Base-by-base conservation (phyloP, 228 moss, liverwort and hornwort genomes). In the Sphagnum magellanicum region DNA sequence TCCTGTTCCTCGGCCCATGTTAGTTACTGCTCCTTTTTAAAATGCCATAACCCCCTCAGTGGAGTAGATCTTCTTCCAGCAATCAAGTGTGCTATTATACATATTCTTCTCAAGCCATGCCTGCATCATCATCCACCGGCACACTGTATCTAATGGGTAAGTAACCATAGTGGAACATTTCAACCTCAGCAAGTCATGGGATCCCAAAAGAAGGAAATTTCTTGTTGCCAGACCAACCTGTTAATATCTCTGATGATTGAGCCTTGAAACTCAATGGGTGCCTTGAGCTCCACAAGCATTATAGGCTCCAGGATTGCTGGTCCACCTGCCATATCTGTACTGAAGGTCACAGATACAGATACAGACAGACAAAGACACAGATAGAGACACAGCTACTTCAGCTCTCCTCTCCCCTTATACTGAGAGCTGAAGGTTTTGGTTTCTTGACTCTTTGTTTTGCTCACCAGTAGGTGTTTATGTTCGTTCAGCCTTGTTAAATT, bases 61-160 rank as follows among this genome's bases (percentile, higher is more conserved):
- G 15, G 78, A 83, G 60, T 87, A 97, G 8, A 97, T 82, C 73
- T 86, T 90, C 77, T 74, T 85, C 97, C 97, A 97, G 78, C 97
- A 97, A 76, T 91, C 91, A 77, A 73, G 64, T 1, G 97, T 97
- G 85, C 77, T 88, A 57, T 68, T 68, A 69, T 93, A 97, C 91
- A 91, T 88, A 63, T 84, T 72, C 71, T 84, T 81, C 76, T 93
- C 97, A 10, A 93, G 82, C 0, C 97, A 93, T 0, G 93, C 88
- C 74, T 91, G 93, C 97, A 97, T 97, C 97, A 97, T 97, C 97
- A 97, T 97, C 13, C 97, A 72, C 63, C 93, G 77, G 16, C 97
- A 68, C 52, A 97, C 93, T 8, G 97, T 97, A 65, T 97, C 97
- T 47, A 97, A 71, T 5, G 97, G 97, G 61, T 97, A 97, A 4